These are phyloP conservation scores for Echites panduratus DNA, from an alignment of 257 asterid species.

Conservation along the genomic window DNA sequence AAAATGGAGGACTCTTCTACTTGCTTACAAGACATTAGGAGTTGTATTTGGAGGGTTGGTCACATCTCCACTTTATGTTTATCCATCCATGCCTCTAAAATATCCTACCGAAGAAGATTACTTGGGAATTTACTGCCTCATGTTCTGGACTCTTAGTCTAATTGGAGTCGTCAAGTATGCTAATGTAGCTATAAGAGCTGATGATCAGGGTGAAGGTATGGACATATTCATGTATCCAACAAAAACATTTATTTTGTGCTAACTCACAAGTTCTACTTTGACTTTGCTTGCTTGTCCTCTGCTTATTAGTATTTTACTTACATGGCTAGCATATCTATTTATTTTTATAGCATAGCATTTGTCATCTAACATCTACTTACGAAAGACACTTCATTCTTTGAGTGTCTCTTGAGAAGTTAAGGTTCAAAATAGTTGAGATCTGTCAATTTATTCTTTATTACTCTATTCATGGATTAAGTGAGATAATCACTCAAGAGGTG, in stretches of 20 bases:
- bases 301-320: background rate
- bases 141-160: slow-evolving; percentile 44
- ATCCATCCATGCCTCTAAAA: slow-evolving; percentile 39
- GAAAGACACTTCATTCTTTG: too few relatives aligned
- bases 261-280: background rate
- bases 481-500: background rate
- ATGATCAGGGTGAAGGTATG: slow-evolving; percentile 50
- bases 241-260: background rate
- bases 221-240: background rate
- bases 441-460: background rate
- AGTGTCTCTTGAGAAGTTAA: background rate
- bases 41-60: slow-evolving; percentile 49
- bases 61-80: slow-evolving; percentile 46
- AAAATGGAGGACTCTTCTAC: slow-evolving; percentile 21
- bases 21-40: slow-evolving; percentile 43
- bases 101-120: slow-evolving; percentile 38
- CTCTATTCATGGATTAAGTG: background rate
- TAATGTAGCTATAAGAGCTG: slow-evolving; percentile 36
- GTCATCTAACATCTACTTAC: too few relatives aligned
- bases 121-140: slow-evolving; percentile 38
- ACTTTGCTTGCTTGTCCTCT: background rate
- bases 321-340: background rate
- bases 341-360: background rate
- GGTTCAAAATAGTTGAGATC: background rate
- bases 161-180: slow-evolving; percentile 44